Conservation (phyloP, 2,329 filamentous ascomycete species). For the Alternaria atra region DNA sequence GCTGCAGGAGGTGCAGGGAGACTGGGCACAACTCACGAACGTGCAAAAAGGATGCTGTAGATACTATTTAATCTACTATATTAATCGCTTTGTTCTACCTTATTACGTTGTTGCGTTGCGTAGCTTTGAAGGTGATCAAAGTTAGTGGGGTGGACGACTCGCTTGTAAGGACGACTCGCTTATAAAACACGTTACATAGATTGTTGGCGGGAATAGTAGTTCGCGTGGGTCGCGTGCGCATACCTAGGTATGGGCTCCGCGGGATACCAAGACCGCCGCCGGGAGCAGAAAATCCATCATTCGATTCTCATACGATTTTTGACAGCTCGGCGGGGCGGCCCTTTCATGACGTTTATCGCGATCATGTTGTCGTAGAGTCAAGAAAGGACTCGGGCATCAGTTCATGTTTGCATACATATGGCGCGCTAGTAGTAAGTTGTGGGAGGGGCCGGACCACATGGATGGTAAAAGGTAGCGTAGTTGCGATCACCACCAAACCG, state of each 20-base stretch:
- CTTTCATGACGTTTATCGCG: neutral
- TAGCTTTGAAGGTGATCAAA: too few species aligned
- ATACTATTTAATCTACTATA: too few species aligned
- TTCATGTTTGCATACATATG: neutral
- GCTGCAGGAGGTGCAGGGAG: too few species aligned
- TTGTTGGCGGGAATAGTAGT: neutral
- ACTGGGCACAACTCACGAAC: too few species aligned
- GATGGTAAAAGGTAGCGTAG: neutral
- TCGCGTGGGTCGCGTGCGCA: neutral
- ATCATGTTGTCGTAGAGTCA: neutral
- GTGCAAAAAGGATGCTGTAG: too few species aligned
- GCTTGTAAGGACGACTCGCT: too few species aligned
- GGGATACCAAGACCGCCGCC: neutral
- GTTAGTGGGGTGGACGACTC: too few species aligned
- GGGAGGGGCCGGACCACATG: constrained; percentile 1
- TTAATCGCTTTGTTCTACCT: too few species aligned
- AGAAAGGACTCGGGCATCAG: neutral
- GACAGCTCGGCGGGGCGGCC: neutral
- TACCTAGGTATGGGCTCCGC: neutral
- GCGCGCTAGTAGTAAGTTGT: neutral
- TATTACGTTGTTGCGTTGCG: too few species aligned
- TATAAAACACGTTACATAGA: too few species aligned
- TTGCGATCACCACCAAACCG: neutral
- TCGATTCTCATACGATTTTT: neutral
- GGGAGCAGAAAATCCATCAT: neutral